Percentiles rank a stretch among this genome's conserved stretches.
These are phyloP conservation scores for Blastocystis sp. DNA, from an alignment of 352 stramenopile species.

Conservation along the genomic window DNA sequence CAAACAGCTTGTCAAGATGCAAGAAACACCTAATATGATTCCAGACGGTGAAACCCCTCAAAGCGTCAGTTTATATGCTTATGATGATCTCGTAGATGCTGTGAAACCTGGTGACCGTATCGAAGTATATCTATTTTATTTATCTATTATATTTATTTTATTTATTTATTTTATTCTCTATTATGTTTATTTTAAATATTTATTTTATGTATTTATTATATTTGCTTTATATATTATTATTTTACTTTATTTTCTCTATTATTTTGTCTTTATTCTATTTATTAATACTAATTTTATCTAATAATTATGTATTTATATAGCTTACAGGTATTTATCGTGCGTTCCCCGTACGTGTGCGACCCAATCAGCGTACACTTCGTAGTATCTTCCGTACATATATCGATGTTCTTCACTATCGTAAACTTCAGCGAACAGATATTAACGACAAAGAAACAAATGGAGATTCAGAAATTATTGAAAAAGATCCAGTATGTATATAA, in stretches of 20 bases:
- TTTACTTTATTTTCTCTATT: slow-evolving; percentile 52
- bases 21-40: slow-evolving; percentile 89
- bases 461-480: slow-evolving; percentile 10
- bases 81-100: slow-evolving; percentile 88
- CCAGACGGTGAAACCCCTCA: slow-evolving; percentile 92
- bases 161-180: not conserved
- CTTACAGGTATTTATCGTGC: slow-evolving; percentile 90
- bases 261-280: too few relatives aligned
- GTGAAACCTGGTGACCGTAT: slow-evolving; percentile 83
- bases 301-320: too few relatives aligned
- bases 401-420: slow-evolving; percentile 87
- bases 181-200: too few relatives aligned
- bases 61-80: slow-evolving; percentile 77
- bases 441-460: too few relatives aligned
- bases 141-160: not conserved
- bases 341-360: slow-evolving; percentile 72
- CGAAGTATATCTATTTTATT: slow-evolving; percentile 41
- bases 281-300: too few relatives aligned
- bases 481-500: slow-evolving; percentile 1
- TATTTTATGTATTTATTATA: too few relatives aligned
- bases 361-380: slow-evolving; percentile 72
- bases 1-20: slow-evolving; percentile 91
- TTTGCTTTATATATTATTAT: too few relatives aligned
- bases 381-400: slow-evolving; percentile 95
- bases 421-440: too few relatives aligned